phyloP scores from a whole-genome alignment of 1,139 yeast genomes.

The Yamadazyma atmosphaerica region DNA sequence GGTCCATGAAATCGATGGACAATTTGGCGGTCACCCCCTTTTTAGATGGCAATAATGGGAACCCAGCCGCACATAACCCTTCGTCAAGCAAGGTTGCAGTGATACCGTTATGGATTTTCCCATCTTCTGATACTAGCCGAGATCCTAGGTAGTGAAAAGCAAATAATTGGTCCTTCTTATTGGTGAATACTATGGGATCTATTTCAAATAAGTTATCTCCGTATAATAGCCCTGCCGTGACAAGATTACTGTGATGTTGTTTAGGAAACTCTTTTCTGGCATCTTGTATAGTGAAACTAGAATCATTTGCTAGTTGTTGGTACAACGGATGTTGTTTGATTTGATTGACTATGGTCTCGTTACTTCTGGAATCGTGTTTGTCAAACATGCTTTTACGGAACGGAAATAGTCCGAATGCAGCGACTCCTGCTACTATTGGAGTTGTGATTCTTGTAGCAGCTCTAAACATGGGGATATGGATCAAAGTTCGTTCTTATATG shows the following conservation, averaged over 20 bases:
- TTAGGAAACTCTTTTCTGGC: slow-evolving; percentile 54
- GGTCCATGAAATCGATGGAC: slow-evolving; percentile 63
- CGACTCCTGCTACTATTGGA: slow-evolving; percentile 45
- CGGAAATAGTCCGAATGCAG: slow-evolving; percentile 49
- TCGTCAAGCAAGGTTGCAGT: slow-evolving; percentile 85
- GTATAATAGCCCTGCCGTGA: slow-evolving; percentile 63
- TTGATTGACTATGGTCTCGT: slow-evolving; percentile 29
- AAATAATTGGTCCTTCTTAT: slow-evolving; percentile 49
- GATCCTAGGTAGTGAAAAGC: slow-evolving; percentile 73
- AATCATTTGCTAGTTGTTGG: slow-evolving; percentile 28
- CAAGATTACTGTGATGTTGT: slow-evolving; percentile 62
- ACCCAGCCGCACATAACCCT: slow-evolving; percentile 83
- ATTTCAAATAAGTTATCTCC: slow-evolving; percentile 64
- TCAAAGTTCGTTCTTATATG: no score
- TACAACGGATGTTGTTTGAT: slow-evolving; percentile 36
- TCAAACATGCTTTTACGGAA: slow-evolving; percentile 35
- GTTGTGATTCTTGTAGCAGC: slow-evolving; percentile 23
- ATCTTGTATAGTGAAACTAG: slow-evolving; percentile 22
- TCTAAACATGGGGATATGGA: slow-evolving; percentile 21
- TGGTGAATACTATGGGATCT: slow-evolving; percentile 62
- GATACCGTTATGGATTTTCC: slow-evolving; percentile 84
- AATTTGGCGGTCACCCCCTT: slow-evolving; percentile 91
- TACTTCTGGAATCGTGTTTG: slow-evolving; percentile 23
- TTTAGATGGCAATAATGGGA: slow-evolving; percentile 75
- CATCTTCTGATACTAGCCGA: slow-evolving; percentile 64